Evolutionary conservation across 108 stramenopile genomes (phyloP).

Genomic region (Nitzschia sp.): DNA sequence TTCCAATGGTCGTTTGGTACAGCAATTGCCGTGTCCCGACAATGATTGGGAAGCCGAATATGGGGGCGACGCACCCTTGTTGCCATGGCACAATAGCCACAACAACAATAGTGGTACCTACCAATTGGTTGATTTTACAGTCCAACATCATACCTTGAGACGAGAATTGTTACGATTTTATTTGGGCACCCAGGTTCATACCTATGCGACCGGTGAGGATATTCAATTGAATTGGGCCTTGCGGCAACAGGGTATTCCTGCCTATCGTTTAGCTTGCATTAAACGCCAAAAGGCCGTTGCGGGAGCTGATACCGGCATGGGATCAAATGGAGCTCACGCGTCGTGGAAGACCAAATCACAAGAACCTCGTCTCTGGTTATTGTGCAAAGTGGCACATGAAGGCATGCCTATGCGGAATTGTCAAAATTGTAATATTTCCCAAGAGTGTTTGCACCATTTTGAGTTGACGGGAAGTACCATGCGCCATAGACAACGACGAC

Average conservation of each 20-base stretch:
- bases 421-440: not conserved
- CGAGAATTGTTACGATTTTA: slow-evolving; percentile 13
- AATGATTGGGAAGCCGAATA: not conserved
- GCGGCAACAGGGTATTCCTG: not conserved
- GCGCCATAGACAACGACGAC: not conserved
- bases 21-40: not conserved
- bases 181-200: slow-evolving; percentile 2
- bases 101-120: not conserved
- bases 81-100: not conserved
- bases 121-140: slow-evolving; percentile 6
- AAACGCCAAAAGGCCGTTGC: not conserved
- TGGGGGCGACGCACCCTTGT: not conserved
- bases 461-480: not conserved
- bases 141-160: slow-evolving; percentile 12
- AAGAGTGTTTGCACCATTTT: not conserved
- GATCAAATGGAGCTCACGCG: not conserved
- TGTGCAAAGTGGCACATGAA: not conserved
- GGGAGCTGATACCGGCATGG: not conserved
- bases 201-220: slow-evolving; percentile 16
- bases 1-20: not conserved
- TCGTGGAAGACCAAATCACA: slow-evolving; percentile 12
- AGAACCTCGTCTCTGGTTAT: slow-evolving; percentile 6
- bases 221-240: slow-evolving; percentile 12
- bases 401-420: slow-evolving; percentile 1
- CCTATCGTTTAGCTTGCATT: not conserved